Percentiles rank a stretch among this genome's conserved stretches.
Conservation (phyloP, 257 asterid species). For the Jacaranda mimosifolia region DNA sequence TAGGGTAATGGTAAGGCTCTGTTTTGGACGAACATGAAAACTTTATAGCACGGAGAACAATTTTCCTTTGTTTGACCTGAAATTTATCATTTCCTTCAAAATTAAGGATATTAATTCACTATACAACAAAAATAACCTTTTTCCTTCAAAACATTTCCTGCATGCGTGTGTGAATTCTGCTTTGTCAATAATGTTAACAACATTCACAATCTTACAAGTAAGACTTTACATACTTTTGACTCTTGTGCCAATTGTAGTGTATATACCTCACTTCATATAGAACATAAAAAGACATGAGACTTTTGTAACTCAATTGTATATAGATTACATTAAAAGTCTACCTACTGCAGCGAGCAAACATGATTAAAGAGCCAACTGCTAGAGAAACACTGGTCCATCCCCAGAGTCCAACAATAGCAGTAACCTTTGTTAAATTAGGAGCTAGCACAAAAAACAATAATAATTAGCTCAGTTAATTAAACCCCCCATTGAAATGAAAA, state of each 20-base stretch:
- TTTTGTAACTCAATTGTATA: conserved; percentile 26
- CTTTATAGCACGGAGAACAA: neutral
- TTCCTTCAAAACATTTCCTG: conserved; percentile 7
- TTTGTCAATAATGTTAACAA: neutral
- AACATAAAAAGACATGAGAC: conserved; percentile 17
- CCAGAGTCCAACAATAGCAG: conserved; percentile 96
- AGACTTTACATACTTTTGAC: conserved; percentile 11
- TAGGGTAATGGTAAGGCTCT: conserved; percentile 25
- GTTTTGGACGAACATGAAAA: conserved; percentile 14
- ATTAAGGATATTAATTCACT: neutral
- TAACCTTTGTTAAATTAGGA: conserved; percentile 78
- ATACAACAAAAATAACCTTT: neutral
- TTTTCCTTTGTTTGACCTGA: neutral
- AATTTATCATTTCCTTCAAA: conserved; percentile 5
- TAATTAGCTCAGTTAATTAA: conserved; percentile 43
- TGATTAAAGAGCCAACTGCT: conserved; percentile 73
- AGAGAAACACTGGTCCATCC: conserved; percentile 87
- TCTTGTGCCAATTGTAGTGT: conserved; percentile 15
- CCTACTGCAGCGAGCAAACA: conserved; percentile 88
- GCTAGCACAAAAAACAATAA: conserved; percentile 62
- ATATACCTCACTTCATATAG: conserved; percentile 27
- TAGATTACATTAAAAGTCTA: conserved; percentile 43
- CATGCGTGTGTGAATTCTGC: neutral
- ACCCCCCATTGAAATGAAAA: conserved; percentile 29
- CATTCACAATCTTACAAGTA: conserved; percentile 11